A percentile compares a stretch with the other conserved stretches of the same genome.
Evolutionary conservation across 495 filamentous ascomycete genomes (phyloP).

Genomic region (Tuber melanosporum): DNA sequence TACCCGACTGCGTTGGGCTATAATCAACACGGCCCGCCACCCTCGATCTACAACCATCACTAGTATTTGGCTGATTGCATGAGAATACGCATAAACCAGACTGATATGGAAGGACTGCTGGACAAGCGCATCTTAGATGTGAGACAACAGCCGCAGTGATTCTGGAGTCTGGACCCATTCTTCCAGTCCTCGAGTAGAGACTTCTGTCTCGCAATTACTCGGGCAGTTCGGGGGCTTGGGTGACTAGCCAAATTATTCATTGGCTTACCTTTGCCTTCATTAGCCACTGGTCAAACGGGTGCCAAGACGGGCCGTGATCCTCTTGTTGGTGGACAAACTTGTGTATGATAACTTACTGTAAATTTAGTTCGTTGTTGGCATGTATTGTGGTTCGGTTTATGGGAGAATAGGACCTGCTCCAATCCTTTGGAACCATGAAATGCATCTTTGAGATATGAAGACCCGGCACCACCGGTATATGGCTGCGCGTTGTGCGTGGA

Average conservation of each 20-base stretch:
- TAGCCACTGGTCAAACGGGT: neutral
- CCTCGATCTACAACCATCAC: neutral
- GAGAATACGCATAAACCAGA: neutral
- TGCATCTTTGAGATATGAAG: neutral
- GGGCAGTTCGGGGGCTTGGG: neutral
- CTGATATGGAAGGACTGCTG: neutral
- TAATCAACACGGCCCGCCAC: neutral
- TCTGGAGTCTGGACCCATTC: neutral
- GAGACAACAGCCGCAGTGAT: neutral
- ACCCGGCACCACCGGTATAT: neutral
- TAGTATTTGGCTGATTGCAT: neutral
- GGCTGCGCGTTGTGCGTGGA: neutral
- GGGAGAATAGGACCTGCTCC: neutral
- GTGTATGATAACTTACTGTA: neutral
- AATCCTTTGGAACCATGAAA: neutral
- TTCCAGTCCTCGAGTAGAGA: neutral
- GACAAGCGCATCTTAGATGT: neutral
- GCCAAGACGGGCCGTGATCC: neutral
- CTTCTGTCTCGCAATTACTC: neutral
- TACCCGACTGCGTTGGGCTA: neutral
- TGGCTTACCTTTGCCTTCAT: neutral
- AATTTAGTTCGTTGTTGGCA: neutral
- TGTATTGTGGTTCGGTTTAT: neutral
- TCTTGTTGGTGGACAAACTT: neutral
- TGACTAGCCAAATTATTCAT: neutral